Evolutionary conservation across 306 rosid genomes (phyloP).

Genomic region (Citrullus mucosospermus): DNA sequence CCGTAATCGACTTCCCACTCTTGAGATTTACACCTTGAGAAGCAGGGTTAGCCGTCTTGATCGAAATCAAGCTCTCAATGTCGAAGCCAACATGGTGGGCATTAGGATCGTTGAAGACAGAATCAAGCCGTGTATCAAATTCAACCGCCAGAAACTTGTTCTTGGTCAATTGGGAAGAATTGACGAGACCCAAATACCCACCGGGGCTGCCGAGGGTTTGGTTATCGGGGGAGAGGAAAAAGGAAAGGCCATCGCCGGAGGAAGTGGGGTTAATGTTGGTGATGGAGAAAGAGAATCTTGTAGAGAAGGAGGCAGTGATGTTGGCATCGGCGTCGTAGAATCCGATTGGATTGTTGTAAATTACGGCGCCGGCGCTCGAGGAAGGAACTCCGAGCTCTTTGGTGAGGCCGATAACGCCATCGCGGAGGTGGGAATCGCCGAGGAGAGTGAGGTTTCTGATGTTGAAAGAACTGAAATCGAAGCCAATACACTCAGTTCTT

Average conservation of each 20-base stretch:
- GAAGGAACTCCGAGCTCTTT: constrained; percentile 49
- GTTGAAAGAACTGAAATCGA: constrained; percentile 46
- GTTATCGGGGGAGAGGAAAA: constrained; percentile 42
- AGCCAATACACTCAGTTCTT: constrained; percentile 13
- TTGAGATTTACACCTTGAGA: constrained; percentile 45
- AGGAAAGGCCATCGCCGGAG: constrained; percentile 47
- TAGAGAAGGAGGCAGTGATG: constrained; percentile 53
- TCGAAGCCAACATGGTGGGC: constrained; percentile 58
- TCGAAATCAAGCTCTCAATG: constrained; percentile 29
- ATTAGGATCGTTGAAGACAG: constrained; percentile 30
- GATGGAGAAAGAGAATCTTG: constrained; percentile 46
- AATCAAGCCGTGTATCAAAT: constrained; percentile 44
- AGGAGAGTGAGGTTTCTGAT: constrained; percentile 74
- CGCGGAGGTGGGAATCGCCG: constrained; percentile 66
- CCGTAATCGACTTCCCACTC: constrained; percentile 34
- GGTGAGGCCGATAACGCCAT: constrained; percentile 64
- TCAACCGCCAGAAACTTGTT: constrained; percentile 42
- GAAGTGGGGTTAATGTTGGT: constrained; percentile 39
- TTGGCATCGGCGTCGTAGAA: constrained; percentile 32
- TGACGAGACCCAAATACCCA: constrained; percentile 26
- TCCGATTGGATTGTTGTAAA: constrained; percentile 41
- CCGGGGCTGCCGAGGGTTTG: constrained; percentile 33
- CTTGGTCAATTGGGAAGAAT: constrained; percentile 24
- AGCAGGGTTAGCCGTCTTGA: constrained; percentile 34
- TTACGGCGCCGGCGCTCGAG: constrained; percentile 45